Base-by-base conservation (phyloP, 805 yeast species). In the Nakazawaea molendinolei region DNA sequence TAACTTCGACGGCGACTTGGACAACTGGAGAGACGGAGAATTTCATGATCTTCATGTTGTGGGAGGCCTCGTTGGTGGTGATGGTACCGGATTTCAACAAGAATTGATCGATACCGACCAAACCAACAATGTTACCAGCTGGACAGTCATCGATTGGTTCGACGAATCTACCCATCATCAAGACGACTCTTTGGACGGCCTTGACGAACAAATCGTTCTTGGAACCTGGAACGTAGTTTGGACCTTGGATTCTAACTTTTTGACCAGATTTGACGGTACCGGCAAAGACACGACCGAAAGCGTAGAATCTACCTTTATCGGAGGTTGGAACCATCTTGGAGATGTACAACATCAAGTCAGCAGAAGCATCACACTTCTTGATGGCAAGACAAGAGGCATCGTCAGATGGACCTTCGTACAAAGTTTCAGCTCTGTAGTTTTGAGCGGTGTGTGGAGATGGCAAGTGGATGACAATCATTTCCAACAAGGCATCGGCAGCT, bases 271-370 rank as follows among this genome's bases (percentile, higher is more conserved):
- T 85, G 62, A 92, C 97, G 61, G 97, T 90, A 87, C 98, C 98
- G 57, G 97, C 85, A 77, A 90, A 90, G 67, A 90, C 97, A 80
- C 98, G 92, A 73, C 98, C 98, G 76, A 90, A 92, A 64, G 98
- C 98, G 83, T 87, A 90, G 95, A 90, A 90, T 77, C 98, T 87
- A 81, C 98, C 98, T 79, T 90, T 92, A 73, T 90, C 98, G 57
- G 97, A 90, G 67, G 98, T 90, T 72, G 98, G 98, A 56, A 90
- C 97, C 98, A 90, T 90, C 95, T 90, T 90, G 73, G 97, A 92
- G 63, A 90, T 92, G 87, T 90, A 90, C 65, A 90, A 79, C 98
- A 90, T 90, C 64, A 90, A 83, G 65, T 90, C 97, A 58, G 95
- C 95, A 61, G 69, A 81, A 63, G 97, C 95, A 75, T 90, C 97